Base-by-base conservation (phyloP, 768 basidiomycete genomes). In the Collybia sordida region DNA sequence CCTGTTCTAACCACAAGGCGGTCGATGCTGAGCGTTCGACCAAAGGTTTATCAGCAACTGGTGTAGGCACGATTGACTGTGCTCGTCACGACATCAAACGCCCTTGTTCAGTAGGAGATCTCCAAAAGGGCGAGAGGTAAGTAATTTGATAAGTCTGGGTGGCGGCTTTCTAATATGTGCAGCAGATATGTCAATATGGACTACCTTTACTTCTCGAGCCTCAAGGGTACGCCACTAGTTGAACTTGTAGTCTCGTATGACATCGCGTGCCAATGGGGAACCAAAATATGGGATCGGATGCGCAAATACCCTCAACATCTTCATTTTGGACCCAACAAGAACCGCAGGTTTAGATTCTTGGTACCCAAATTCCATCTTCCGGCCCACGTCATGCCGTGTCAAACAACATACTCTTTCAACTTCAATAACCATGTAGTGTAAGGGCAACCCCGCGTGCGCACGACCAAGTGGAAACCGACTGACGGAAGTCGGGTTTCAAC, bases 161-260 rank as follows among this genome's bases (percentile, higher is more conserved):
- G n/a, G n/a, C n/a, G n/a, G n/a, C n/a, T n/a, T n/a, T n/a, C n/a
- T n/a, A n/a, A n/a, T n/a, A n/a, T n/a, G n/a, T n/a, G n/a, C n/a
- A n/a, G n/a, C n/a, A 72, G 69, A 15, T 70, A 70, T 49, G 55
- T 53, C 12, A 72, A 72, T 51, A 72, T 71, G 59, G 69, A 72
- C 42, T 72, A 61, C 42, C 52, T 71, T 4, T 63, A 72, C 38
- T 61, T 57, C 9, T 61, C 52, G 1, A 60, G 51, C 45, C 22
- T 66, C 4, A 19, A n/a, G 3, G 17, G 17, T 9, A 28, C 53
- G 14, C 12, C 36, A 0, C 11, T 59, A 3, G 40, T 45, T 0
- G 27, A 40, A 7, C 14, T 68, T 2, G 54, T 66, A 18, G 41
- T 66, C 1, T 66, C 64, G 0, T 71, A 71, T 47, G 67, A 72